These are phyloP conservation scores for Maudiozyma saulgeensis DNA, from an alignment of 805 yeast genomes.

Conservation along the genomic window DNA sequence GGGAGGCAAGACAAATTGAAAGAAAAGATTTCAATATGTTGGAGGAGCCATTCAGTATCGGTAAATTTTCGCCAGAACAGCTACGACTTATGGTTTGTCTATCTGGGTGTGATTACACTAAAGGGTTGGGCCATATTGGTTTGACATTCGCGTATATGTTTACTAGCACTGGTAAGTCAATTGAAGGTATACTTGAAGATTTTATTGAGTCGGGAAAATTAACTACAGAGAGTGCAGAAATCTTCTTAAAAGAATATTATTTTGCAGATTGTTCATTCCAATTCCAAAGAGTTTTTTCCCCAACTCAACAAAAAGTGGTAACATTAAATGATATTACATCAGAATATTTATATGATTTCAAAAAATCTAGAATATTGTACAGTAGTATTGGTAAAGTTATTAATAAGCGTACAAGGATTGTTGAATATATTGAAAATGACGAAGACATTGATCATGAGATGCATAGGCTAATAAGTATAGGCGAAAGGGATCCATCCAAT, in stretches of 20 bases:
- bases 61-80: constrained; percentile 38
- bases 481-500: constrained; percentile 2
- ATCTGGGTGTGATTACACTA: constrained; percentile 90
- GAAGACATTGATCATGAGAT: constrained; percentile 1
- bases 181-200: not conserved
- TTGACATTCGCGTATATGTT: constrained; percentile 58
- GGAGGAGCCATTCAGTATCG: constrained; percentile 37
- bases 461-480: constrained; percentile 2
- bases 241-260: constrained; percentile 37
- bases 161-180: constrained; percentile 29
- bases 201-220: constrained; percentile 38
- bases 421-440: not conserved
- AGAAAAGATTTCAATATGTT: constrained; percentile 42
- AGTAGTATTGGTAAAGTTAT: constrained; percentile 1
- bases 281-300: constrained; percentile 77
- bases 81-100: constrained; percentile 67
- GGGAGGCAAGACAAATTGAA: constrained; percentile 56
- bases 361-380: not conserved
- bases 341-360: not conserved
- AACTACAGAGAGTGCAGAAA: constrained; percentile 27
- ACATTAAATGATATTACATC: constrained; percentile 50
- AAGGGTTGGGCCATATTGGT: constrained; percentile 74
- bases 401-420: not conserved
- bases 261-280: constrained; percentile 71
- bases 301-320: constrained; percentile 35